These are phyloP conservation scores for Graphilbum fragrans DNA, from an alignment of 2,329 filamentous ascomycete genomes.

Conservation along the genomic window DNA sequence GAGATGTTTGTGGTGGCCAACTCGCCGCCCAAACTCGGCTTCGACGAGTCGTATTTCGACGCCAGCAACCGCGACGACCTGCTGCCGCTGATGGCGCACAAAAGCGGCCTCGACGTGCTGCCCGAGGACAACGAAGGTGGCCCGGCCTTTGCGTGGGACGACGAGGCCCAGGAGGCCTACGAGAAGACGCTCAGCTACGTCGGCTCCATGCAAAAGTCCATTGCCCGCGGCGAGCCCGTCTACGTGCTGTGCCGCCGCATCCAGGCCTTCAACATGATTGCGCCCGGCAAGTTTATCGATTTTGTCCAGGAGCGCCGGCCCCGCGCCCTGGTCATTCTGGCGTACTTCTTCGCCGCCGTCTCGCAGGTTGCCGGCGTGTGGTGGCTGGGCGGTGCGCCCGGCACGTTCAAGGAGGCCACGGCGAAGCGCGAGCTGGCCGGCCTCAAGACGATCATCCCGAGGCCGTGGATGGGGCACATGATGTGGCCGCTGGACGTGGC, in stretches of 20 bases:
- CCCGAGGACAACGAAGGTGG: too few relatives aligned
- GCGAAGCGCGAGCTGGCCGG: slow-evolving; percentile 15
- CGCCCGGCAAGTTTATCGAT: slow-evolving; percentile 13
- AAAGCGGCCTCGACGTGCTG: too few relatives aligned
- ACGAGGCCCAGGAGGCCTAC: slow-evolving; percentile 14
- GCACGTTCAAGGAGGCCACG: slow-evolving; percentile 7
- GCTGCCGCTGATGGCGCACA: too few relatives aligned
- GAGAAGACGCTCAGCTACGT: slow-evolving; percentile 16
- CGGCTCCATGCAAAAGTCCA: slow-evolving; percentile 14
- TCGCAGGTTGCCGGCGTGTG: slow-evolving; percentile 12
- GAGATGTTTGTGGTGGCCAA: slow-evolving; percentile 10
- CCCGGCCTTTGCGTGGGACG: slow-evolving; percentile 5
- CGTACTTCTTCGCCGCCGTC: slow-evolving; percentile 15
- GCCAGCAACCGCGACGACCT: slow-evolving; percentile 12
- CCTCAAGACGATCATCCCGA: slow-evolving; percentile 11
- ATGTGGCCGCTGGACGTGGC: slow-evolving; percentile 13
- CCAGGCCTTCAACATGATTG: slow-evolving; percentile 15
- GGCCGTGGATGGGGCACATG: slow-evolving; percentile 12
- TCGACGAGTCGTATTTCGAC: slow-evolving; percentile 15
- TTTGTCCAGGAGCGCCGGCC: slow-evolving; percentile 13
- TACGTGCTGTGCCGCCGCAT: slow-evolving; percentile 16
- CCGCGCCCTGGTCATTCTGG: slow-evolving; percentile 14
- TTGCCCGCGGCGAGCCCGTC: slow-evolving; percentile 17
- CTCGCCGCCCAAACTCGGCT: slow-evolving; percentile 12
- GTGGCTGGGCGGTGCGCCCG: slow-evolving; percentile 14